These are phyloP conservation scores for Trametes pubescens DNA, from an alignment of 1,284 basidiomycete species.

Conservation along the genomic window DNA sequence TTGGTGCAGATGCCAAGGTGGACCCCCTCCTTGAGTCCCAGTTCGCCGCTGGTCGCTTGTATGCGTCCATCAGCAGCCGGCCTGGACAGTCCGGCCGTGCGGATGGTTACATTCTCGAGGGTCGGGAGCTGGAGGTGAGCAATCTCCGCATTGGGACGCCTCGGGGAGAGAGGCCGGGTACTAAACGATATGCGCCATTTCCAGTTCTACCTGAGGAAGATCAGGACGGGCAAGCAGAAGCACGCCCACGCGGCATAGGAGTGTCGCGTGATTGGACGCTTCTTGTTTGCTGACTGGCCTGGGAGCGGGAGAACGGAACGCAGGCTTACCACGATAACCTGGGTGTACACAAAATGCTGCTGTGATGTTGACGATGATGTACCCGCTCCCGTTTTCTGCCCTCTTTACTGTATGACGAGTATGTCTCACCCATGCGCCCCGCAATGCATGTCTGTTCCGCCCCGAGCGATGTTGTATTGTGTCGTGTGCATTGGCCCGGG, in stretches of 20 bases:
- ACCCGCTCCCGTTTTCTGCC: slow-evolving; percentile 24
- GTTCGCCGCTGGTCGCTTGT: slow-evolving; percentile 89
- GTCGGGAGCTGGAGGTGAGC: slow-evolving; percentile 92
- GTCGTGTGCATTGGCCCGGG: not conserved
- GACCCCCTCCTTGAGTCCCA: slow-evolving; percentile 88
- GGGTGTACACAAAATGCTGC: slow-evolving; percentile 37
- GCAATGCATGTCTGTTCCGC: slow-evolving; percentile 36
- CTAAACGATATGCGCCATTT: slow-evolving; percentile 24
- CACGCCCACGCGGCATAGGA: slow-evolving; percentile 70
- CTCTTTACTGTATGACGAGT: slow-evolving; percentile 43
- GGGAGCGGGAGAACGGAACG: slow-evolving; percentile 34
- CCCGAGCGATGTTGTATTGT: slow-evolving; percentile 13
- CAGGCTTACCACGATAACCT: slow-evolving; percentile 27
- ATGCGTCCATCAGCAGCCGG: slow-evolving; percentile 89
- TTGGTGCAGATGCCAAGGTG: slow-evolving; percentile 79
- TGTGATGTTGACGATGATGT: slow-evolving; percentile 33
- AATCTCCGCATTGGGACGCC: slow-evolving; percentile 2
- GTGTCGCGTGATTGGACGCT: slow-evolving; percentile 18
- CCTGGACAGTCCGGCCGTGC: slow-evolving; percentile 94
- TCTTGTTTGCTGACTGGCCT: slow-evolving; percentile 29
- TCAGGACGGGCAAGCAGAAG: slow-evolving; percentile 94
- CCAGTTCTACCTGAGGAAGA: slow-evolving; percentile 93
- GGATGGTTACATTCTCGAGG: slow-evolving; percentile 96
- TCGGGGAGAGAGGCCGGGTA: slow-evolving; percentile 17
- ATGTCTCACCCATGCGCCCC: slow-evolving; percentile 36